A percentile compares a stretch with the other conserved stretches of the same genome.
These are phyloP conservation scores for Tetracladium maxilliforme DNA, from an alignment of 2,329 filamentous ascomycete genomes.

Conservation along the genomic window DNA sequence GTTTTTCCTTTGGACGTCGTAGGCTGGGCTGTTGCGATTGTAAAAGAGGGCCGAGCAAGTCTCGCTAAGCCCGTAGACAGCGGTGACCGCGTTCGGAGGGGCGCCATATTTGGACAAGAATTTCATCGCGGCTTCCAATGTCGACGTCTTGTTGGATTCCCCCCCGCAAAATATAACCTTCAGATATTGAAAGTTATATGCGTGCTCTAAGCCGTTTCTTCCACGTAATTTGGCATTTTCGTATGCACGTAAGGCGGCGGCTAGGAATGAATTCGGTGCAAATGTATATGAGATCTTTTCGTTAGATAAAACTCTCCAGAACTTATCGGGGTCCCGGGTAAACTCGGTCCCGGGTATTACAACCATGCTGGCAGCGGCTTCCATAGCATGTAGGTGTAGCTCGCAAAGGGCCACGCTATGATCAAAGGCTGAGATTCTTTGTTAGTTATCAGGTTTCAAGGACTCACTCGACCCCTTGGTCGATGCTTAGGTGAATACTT, in stretches of 20 bases:
- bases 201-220: no score
- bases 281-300: slow-evolving; percentile 28
- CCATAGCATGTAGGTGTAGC: slow-evolving; percentile 32
- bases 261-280: slow-evolving; percentile 26
- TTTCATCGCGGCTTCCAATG: slow-evolving; percentile 12
- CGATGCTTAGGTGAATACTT: no score
- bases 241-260: no score
- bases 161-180: slow-evolving; percentile 23
- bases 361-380: slow-evolving; percentile 23
- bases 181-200: slow-evolving; percentile 17
- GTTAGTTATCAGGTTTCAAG: no score
- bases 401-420: slow-evolving; percentile 36
- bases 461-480: no score
- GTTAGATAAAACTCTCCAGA: slow-evolving; percentile 20
- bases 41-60: slow-evolving; percentile 34
- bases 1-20: slow-evolving; percentile 15
- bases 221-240: no score
- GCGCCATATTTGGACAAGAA: slow-evolving; percentile 17
- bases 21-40: slow-evolving; percentile 21
- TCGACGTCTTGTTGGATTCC: slow-evolving; percentile 24
- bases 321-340: slow-evolving; percentile 19
- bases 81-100: slow-evolving; percentile 16
- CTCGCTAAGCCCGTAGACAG: slow-evolving; percentile 35
- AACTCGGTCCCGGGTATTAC: slow-evolving; percentile 27
- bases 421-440: no score